Base-by-base conservation (phyloP, 208 protist genomes). In the Leishmania gerbilli region DNA sequence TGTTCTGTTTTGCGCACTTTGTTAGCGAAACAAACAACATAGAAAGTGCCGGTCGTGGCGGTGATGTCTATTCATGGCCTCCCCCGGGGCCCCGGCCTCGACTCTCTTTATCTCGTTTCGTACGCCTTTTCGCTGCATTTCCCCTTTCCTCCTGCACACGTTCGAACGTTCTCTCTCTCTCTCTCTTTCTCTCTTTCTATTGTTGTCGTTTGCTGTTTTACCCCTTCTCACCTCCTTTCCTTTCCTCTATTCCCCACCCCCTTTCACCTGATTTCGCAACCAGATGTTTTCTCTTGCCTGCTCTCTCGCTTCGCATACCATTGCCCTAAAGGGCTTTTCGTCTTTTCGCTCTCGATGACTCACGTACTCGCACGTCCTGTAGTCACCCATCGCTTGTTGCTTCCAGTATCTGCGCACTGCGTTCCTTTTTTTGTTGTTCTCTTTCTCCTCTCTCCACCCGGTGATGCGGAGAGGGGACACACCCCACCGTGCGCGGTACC, bases 101-200 rank as follows among this genome's bases (percentile, higher is more conserved):
- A 49, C 68, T 53, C 68, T 15, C 68, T 49, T 7, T 15, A 45
- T n/a, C 68, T 49, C 24, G 15, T n/a, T 53, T 49, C 11, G 21
- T 53, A 53, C 8, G 8, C 68, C 45, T 21, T 72, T 51, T 53
- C 40, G 40, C 34, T 17, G 8, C 8, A 21, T 17, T 72, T 64
- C 8, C 49, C 40, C 3, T 68, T 9, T 24, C 42, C 27, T 75
- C 21, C 76, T 69, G 31, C 31, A 37, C 60, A 67, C 0, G 5
- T 6, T 24, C 60, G 60, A 67, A 67, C n/a, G 27, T 62, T 74
- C 42, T 77, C 75, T 88, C 45, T 84, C 45, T 37, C 75, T 64
- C 17, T 74, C 42, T 77, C 75, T 88, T 40, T 84, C 45, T 37
- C 75, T 64, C 17, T 65, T 34, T 49, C 34, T 40, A 40, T 40